Evolutionary conservation across 2,329 filamentous ascomycete species (phyloP).

Genomic region (Moelleriella libera): DNA sequence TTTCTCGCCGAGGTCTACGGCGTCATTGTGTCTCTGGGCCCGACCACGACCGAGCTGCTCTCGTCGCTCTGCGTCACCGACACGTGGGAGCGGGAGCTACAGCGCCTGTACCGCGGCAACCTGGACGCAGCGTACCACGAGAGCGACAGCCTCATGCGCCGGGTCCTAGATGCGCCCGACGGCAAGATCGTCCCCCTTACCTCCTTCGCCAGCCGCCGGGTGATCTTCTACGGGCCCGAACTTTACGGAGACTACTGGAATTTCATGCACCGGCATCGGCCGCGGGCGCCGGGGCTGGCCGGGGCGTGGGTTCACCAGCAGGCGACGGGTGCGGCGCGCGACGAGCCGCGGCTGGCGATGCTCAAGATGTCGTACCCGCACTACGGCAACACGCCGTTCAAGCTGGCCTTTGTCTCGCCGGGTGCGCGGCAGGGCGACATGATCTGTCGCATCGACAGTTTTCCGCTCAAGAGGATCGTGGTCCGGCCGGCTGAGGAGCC

Average conservation of each 20-base stretch:
- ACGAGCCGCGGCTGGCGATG: conserved; percentile 5
- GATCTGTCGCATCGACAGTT: conserved; percentile 3
- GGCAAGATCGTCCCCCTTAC: background rate
- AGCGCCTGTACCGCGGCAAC: conserved; percentile 4
- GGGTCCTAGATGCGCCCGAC: conserved; percentile 2
- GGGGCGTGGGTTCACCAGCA: conserved; percentile 2
- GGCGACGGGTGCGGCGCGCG: background rate
- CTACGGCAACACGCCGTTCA: conserved; percentile 1
- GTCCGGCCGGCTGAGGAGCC: conserved; percentile 3
- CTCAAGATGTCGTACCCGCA: background rate
- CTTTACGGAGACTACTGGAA: conserved; percentile 3
- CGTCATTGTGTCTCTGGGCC: conserved; percentile 4
- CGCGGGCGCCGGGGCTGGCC: conserved; percentile 1
- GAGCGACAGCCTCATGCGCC: conserved; percentile 4
- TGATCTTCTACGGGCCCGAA: conserved; percentile 2
- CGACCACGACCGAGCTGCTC: conserved; percentile 2
- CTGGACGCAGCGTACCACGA: conserved; percentile 4
- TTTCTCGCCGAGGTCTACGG: conserved; percentile 3
- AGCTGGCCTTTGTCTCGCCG: conserved; percentile 5
- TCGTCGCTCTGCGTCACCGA: conserved; percentile 5
- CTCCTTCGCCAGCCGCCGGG: conserved; percentile 1
- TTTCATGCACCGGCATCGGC: conserved; percentile 2
- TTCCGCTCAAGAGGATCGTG: conserved; percentile 5
- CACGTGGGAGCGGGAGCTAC: conserved; percentile 5
- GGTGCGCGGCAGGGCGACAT: conserved; percentile 5